Evolutionary conservation across 345 rosid genomes (phyloP).

Genomic region (Orychophragmus violaceus): DNA sequence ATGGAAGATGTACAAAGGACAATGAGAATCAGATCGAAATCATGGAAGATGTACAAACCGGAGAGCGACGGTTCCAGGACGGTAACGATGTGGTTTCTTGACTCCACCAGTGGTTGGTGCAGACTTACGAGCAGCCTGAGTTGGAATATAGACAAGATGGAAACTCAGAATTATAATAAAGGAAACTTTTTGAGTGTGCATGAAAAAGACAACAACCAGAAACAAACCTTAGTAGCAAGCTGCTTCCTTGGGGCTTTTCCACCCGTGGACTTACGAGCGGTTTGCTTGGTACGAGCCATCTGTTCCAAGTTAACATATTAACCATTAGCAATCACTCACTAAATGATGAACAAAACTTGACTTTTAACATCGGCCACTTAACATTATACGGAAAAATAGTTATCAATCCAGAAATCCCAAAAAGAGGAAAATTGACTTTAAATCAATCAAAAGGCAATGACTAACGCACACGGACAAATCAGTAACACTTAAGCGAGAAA

Average conservation of each 20-base stretch:
- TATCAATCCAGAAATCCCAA: neutral
- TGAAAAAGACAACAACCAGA: too few relatives aligned
- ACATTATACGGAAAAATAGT: neutral
- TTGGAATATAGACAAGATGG: too few relatives aligned
- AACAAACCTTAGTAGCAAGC: constrained; percentile 94
- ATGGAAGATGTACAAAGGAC: too few relatives aligned
- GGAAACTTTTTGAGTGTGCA: too few relatives aligned
- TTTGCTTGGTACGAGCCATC: constrained; percentile 72
- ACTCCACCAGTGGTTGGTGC: constrained; percentile 96
- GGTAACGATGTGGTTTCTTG: constrained; percentile 89
- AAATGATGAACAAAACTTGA: neutral
- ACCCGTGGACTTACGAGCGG: constrained; percentile 94
- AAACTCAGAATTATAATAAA: too few relatives aligned
- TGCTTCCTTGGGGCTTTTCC: constrained; percentile 98
- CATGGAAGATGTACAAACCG: constrained; percentile 49
- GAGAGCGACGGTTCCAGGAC: constrained; percentile 94
- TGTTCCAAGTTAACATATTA: neutral
- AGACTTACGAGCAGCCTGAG: constrained; percentile 95
- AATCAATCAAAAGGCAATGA: neutral
- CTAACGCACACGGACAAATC: neutral
- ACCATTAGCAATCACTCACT: neutral
- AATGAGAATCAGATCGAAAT: too few relatives aligned
- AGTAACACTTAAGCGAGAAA: neutral
- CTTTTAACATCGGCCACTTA: neutral
- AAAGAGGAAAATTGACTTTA: neutral